Base-by-base conservation (phyloP, 768 basidiomycete species). In the Boletus coccyginus region DNA sequence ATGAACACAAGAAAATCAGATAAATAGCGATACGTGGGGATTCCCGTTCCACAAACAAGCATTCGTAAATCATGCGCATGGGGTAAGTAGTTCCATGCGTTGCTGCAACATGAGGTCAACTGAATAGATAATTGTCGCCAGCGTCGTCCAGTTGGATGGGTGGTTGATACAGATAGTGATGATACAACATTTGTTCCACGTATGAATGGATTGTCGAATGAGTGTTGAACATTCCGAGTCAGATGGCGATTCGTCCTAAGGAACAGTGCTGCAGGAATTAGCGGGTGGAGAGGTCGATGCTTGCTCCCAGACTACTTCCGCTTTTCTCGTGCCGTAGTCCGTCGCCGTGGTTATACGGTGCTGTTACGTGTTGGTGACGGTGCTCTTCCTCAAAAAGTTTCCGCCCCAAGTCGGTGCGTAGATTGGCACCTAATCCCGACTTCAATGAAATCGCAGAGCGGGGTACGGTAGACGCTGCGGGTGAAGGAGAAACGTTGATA, bases 331-430 rank as follows among this genome's bases (percentile, higher is more conserved):
- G 68, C 17, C 68, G 61, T 46, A 66, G 47, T 41, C 58, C 61
- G 33, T 73, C 70, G 24, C 19, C 41, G 46, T 57, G 67, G 43
- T 55, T 46, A 50, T 60, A 56, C 7, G 63, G 19, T 21, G 52
- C 12, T 14, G 58, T 14, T 19, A 59, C 24, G 43, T 69, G 63
- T 3, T 67, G 70, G 29, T 73, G 76, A 50, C 82, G 77, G 64
- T 81, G 74, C 60, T 88, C 85, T 63, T 85, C 87, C 62, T 88
- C 87, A 64, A 89, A 89, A 54, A 89, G 70, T 67, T 81, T 84
- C 50, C 87, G 69, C 36, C 86, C 87, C 41, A 87, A 76, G 59
- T 88, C 86, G 16, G 83, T 79, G 44, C 84, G 77, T 44, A 86
- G 72, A 55, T 82, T 82, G 41, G 78, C 81, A 58, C 78, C 78